Base-by-base conservation (phyloP, 495 filamentous ascomycete genomes). In the Penicillium waksmanii region DNA sequence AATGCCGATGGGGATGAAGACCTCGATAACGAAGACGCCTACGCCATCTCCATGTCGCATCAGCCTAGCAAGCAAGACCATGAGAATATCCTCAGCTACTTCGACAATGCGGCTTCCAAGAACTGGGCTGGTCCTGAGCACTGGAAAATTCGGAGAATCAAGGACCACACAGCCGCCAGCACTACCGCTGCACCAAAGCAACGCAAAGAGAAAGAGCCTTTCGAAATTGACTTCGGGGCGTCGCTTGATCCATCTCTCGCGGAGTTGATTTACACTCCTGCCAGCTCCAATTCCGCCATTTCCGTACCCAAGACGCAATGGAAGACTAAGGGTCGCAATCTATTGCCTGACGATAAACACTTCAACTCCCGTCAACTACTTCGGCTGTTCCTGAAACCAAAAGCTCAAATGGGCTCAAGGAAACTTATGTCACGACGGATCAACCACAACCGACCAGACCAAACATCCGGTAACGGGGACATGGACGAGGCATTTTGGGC, bases 81-180 rank as follows among this genome's bases (percentile, higher is more conserved):
- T 65, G 92, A 97, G 60, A 93, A 97, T 66, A 96, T 99, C 54
- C 83, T 99, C 17, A 89, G 89, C 65, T 99, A 97, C 76, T 99
- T 99, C 68, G 95, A 99, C 73, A 88, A 96, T 66, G 93, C 94
- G 9, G 77, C 97, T 25, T 86, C 90, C 65, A 96, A 96, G 81
- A 98, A 97, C 72, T 99, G 95, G 95, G 92, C 91, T n/a, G 96
- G 92, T 49, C 95, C 95, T 38, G 96, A 99, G 71, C 96, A 99
- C 74, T 99, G 95, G 95, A 86, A 93, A 64, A 98, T 99, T 66
- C 83, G 91, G 43, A 90, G 89, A 69, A 94, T 98, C 71, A 97
- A 97, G 73, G 90, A 95, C 56, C 81, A 84, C 58, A 85, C 83
- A 56, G 91, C 89, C 34, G 76, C 82, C 13, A 82, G 78, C 36